Evolutionary conservation across 257 asterid species (phyloP), one percentile per base, ranked within the genome.

Genomic region (Eucommia ulmoides): DNA sequence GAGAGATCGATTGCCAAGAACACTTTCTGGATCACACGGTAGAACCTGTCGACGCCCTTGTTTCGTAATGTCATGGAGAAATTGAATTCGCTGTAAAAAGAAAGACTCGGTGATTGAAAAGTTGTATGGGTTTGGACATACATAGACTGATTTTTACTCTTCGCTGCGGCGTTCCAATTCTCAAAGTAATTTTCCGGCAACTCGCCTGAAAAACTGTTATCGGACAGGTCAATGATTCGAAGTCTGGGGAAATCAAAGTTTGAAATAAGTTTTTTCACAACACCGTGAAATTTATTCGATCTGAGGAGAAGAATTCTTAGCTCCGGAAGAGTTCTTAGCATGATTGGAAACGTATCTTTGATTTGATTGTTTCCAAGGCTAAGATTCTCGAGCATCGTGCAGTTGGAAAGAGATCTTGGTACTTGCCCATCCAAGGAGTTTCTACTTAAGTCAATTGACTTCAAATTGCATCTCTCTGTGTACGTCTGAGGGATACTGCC

Each of bases 101-200:
- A 0, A 35, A 4, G 2, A 3, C 1, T 18, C 0, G 44, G 11
- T 9, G 11, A 0, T 35, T 2, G 10, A 1, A 0, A 35, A 35
- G 15, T 1, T 35, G 5, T 35, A 35, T 11, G 11, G 2, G 1
- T 11, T 11, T 35, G 14, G 2, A 35, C 11, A 35, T 35, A 35
- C 16, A 35, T 1, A 10, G 44, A 1, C 1, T 35, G 44, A 1
- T 18, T 18, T 10, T 0, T 9, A 11, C 49, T 46, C 24, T 1
- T 45, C 19, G 20, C 18, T 53, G 26, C 33, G 26, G 55, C 24
- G 10, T 22, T 24, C 38, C 38, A 22, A 3, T 14, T 58, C 21
- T 33, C 22, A 16, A 58, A 58, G 17, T 24, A 20, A 8, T 33
- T 9, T 33, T 35, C 3, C 12, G 63, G 63, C 29, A 48, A 47